Evolutionary conservation across 805 yeast species (phyloP).

Genomic region (Yarrowia osloensis): DNA sequence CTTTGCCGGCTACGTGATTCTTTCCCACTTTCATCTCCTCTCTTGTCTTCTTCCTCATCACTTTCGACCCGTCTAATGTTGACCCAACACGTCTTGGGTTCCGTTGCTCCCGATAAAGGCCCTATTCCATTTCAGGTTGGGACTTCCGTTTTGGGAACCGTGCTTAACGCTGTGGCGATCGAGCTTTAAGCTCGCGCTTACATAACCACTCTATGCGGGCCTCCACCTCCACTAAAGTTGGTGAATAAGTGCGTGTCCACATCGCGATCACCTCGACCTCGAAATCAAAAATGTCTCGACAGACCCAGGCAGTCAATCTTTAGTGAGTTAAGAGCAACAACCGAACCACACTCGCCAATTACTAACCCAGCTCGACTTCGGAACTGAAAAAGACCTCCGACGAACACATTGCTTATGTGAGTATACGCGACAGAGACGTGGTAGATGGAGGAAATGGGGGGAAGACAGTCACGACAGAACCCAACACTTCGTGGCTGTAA

Average conservation of each 20-base stretch:
- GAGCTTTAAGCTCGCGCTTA: background rate
- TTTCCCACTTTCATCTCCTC: background rate
- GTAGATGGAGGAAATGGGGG: no score
- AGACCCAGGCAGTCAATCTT: slow-evolving; percentile 33
- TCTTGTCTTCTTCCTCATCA: background rate
- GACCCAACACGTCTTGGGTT: slow-evolving; percentile 5
- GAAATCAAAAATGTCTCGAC: slow-evolving; percentile 12
- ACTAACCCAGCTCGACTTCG: slow-evolving; percentile 38
- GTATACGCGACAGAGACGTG: background rate
- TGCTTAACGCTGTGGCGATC: background rate
- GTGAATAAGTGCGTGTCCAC: slow-evolving; percentile 26
- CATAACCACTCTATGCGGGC: background rate
- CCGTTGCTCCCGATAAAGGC: slow-evolving; percentile 12
- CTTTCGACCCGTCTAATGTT: background rate
- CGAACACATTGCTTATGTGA: slow-evolving; percentile 39
- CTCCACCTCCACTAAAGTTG: slow-evolving; percentile 5
- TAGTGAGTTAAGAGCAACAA: slow-evolving; percentile 34
- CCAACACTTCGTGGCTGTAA: no score
- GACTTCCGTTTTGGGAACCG: background rate
- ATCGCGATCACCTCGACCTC: slow-evolving; percentile 7
- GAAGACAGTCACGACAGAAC: no score
- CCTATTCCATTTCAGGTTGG: background rate
- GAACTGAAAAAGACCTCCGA: slow-evolving; percentile 42
- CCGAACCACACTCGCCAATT: no score
- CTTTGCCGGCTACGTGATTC: no score